phyloP scores from a whole-genome alignment of 352 stramenopile species.

The Pythium utonaiense region DNA sequence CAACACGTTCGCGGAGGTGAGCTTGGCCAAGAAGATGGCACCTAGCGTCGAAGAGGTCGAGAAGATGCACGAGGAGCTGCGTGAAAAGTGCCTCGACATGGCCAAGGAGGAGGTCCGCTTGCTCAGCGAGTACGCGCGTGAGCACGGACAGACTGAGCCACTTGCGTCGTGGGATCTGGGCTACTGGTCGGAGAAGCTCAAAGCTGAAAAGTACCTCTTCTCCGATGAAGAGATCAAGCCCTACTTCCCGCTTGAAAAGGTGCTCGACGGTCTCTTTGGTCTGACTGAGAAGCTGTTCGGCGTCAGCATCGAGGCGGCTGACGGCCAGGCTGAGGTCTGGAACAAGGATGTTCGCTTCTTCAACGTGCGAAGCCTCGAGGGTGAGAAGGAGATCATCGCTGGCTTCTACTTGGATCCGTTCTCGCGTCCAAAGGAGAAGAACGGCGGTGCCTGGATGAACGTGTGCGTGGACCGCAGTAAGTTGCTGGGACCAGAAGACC shows the following conservation, averaged over 20 bases:
- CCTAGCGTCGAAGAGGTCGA: conserved; percentile 87
- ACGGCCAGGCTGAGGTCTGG: conserved; percentile 82
- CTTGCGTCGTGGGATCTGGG: conserved; percentile 93
- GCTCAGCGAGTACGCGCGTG: conserved; percentile 83
- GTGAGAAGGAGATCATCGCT: conserved; percentile 84
- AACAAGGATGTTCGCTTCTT: conserved; percentile 97
- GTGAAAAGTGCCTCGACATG: conserved; percentile 89
- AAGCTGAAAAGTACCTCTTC: conserved; percentile 94
- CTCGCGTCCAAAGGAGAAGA: conserved; percentile 95
- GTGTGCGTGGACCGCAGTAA: conserved; percentile 93
- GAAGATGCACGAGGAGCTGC: conserved; percentile 92
- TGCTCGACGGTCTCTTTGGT: conserved; percentile 96
- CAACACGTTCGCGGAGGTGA: conserved; percentile 91
- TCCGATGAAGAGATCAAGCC: conserved; percentile 96
- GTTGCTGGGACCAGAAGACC: conserved; percentile 60
- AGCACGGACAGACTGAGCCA: conserved; percentile 64
- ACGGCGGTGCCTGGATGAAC: conserved; percentile 98
- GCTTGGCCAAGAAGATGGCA: conserved; percentile 96
- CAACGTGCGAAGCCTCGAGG: conserved; percentile 84
- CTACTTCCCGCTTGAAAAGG: conserved; percentile 95
- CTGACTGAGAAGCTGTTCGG: conserved; percentile 93
- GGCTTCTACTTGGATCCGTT: conserved; percentile 98
- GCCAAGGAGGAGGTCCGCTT: conserved; percentile 90
- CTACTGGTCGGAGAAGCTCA: conserved; percentile 95
- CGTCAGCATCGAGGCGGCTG: conserved; percentile 88